Conservation (phyloP, 2,329 filamentous ascomycete species). For the Penicillium sp. region DNA sequence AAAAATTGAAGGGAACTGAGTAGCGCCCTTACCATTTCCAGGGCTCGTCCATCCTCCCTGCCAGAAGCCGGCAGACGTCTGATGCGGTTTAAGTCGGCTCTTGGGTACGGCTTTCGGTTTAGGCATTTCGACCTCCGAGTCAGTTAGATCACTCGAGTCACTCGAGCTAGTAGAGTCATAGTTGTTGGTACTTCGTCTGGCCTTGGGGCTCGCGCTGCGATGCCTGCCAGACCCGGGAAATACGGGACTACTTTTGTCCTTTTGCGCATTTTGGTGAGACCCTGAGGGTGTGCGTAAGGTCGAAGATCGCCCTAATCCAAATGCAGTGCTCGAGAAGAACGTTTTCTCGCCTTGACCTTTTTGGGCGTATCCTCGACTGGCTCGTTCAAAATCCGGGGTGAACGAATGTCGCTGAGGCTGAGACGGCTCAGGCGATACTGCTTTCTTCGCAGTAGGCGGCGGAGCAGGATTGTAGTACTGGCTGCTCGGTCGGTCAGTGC, state of each 20-base stretch:
- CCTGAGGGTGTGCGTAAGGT: slow-evolving; percentile 51
- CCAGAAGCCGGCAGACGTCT: slow-evolving; percentile 31
- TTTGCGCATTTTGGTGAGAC: slow-evolving; percentile 33
- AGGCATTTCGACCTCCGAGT: slow-evolving; percentile 31
- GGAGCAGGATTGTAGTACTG: slow-evolving; percentile 40
- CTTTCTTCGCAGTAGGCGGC: slow-evolving; percentile 42
- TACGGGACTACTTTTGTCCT: slow-evolving; percentile 37
- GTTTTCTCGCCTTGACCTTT: slow-evolving; percentile 54
- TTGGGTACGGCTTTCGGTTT: slow-evolving; percentile 44
- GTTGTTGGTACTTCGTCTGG: slow-evolving; percentile 30
- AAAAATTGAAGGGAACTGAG: too few relatives aligned
- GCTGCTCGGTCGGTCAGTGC: slow-evolving; percentile 34
- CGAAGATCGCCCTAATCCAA: slow-evolving; percentile 51
- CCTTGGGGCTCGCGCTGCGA: slow-evolving; percentile 45
- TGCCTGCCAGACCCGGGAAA: slow-evolving; percentile 33
- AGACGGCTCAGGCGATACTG: slow-evolving; percentile 35
- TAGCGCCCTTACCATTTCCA: slow-evolving; percentile 33
- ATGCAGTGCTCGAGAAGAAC: slow-evolving; percentile 50
- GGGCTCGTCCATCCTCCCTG: slow-evolving; percentile 21
- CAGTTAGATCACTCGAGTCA: slow-evolving; percentile 25
- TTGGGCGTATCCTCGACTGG: slow-evolving; percentile 54
- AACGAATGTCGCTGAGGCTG: slow-evolving; percentile 6
- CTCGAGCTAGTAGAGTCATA: slow-evolving; percentile 41
- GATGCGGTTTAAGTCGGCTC: slow-evolving; percentile 34
- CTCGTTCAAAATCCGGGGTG: slow-evolving; percentile 47